Evolutionary conservation across 192 early-diverging fungal species (phyloP).

Genomic region (Cetraspora pellucida): DNA sequence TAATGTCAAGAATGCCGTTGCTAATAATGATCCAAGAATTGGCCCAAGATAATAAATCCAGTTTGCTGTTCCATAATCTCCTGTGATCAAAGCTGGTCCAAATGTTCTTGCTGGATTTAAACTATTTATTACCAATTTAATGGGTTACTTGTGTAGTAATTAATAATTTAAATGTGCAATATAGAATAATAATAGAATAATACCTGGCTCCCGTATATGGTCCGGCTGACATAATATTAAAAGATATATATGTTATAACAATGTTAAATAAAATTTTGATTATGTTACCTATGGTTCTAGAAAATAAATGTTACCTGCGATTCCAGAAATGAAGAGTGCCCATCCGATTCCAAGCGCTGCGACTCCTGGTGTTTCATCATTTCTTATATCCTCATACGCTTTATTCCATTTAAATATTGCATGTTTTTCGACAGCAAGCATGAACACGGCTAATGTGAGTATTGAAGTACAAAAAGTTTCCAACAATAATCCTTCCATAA

Average conservation of each 20-base stretch:
- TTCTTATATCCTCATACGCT: too few species aligned
- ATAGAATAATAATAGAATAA: too few species aligned
- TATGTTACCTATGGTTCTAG: background rate
- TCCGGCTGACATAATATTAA: background rate
- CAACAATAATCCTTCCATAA: background rate
- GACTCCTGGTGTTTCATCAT: too few species aligned
- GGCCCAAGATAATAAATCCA: slow-evolving; percentile 9
- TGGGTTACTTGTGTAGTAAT: background rate
- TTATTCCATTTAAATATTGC: too few species aligned
- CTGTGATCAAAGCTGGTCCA: background rate
- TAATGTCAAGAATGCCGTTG: background rate
- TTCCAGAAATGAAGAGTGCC: slow-evolving; percentile 5
- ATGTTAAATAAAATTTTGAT: background rate
- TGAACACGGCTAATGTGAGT: background rate
- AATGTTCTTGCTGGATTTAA: slow-evolving; percentile 21
- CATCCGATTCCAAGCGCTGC: background rate
- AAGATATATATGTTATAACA: background rate
- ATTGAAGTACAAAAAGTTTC: slow-evolving; percentile 6
- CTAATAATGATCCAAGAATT: background rate
- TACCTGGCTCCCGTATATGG: slow-evolving; percentile 17
- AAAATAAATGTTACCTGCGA: too few species aligned
- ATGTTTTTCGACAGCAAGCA: background rate
- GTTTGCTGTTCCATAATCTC: background rate
- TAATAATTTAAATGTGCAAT: background rate
- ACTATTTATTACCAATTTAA: background rate